These are phyloP conservation scores for Elsinoe arachidis DNA, from an alignment of 2,329 filamentous ascomycete species.

Conservation along the genomic window DNA sequence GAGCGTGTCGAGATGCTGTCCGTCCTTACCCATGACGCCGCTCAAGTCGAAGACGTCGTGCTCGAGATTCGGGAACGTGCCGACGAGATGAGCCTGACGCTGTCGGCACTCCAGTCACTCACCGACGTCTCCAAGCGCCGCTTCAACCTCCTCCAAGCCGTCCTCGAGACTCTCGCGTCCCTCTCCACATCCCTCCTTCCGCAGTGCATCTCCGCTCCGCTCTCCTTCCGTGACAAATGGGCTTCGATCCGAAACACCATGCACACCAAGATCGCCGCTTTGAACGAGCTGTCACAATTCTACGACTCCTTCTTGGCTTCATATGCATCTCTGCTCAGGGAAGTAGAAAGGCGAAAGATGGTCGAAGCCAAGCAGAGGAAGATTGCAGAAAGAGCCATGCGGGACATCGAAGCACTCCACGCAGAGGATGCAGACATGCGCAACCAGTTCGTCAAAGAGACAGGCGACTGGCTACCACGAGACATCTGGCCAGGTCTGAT, in stretches of 20 bases:
- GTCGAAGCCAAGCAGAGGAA: constrained; percentile 65
- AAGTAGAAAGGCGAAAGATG: constrained; percentile 65
- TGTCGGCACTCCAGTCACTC: constrained; percentile 54
- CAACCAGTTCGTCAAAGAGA: constrained; percentile 69
- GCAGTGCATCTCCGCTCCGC: constrained; percentile 55
- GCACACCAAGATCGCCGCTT: constrained; percentile 59
- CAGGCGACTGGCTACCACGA: constrained; percentile 77
- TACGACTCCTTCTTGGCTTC: constrained; percentile 80
- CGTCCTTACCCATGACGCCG: constrained; percentile 64
- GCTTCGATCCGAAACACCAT: constrained; percentile 64
- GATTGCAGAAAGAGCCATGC: constrained; percentile 68
- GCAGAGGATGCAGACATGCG: constrained; percentile 59
- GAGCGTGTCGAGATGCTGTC: constrained; percentile 76
- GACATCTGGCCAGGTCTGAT: constrained; percentile 77
- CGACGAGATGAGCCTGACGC: constrained; percentile 65
- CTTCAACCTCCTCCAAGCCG: constrained; percentile 51
- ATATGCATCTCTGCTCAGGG: constrained; percentile 76
- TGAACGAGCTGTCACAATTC: constrained; percentile 68
- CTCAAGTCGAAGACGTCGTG: constrained; percentile 54
- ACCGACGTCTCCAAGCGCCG: constrained; percentile 48
- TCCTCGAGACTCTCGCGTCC: constrained; percentile 58
- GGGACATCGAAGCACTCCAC: constrained; percentile 66
- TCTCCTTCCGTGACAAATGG: constrained; percentile 59
- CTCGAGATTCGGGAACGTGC: constrained; percentile 65
- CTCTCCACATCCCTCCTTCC: constrained; percentile 60